Conservation (phyloP, 2,329 filamentous ascomycete species). For the Fonsecaea multimorphosa region DNA sequence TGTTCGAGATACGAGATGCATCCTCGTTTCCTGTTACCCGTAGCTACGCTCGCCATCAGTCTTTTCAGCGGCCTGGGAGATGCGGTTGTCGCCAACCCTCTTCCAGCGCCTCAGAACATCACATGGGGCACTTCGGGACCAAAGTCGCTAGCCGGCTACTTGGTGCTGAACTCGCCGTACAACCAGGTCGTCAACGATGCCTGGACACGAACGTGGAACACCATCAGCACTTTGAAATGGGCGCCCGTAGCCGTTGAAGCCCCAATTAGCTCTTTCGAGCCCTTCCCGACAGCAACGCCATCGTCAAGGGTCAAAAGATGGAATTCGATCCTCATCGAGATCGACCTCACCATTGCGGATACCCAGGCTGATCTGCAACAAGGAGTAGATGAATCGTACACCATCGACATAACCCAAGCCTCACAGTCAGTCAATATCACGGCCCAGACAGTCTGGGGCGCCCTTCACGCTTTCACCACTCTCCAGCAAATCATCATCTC, state of each 20-base stretch:
- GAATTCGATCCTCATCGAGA: constrained; percentile 45
- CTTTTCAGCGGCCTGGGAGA: constrained; percentile 25
- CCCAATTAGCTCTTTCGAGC: constrained; percentile 57
- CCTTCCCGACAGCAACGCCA: constrained; percentile 55
- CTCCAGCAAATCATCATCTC: constrained; percentile 62
- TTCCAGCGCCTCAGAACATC: constrained; percentile 61
- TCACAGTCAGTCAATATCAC: constrained; percentile 54
- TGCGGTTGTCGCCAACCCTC: constrained; percentile 60
- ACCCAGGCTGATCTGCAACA: constrained; percentile 58
- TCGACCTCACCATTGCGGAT: constrained; percentile 57
- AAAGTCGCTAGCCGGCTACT: constrained; percentile 48
- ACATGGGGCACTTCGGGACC: constrained; percentile 61
- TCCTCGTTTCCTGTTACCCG: constrained; percentile 3
- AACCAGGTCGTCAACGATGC: constrained; percentile 52
- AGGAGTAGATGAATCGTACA: constrained; percentile 65
- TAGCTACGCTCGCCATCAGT: constrained; percentile 9
- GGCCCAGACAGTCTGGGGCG: constrained; percentile 61
- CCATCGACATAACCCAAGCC: constrained; percentile 50
- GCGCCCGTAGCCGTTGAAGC: constrained; percentile 60
- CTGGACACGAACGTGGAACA: constrained; percentile 58
- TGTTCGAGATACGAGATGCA: constrained; percentile 11
- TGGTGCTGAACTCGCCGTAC: constrained; percentile 49
- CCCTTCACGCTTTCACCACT: constrained; percentile 63
- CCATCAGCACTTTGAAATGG: constrained; percentile 60
- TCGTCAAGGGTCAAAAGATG: constrained; percentile 27